phyloP scores from a whole-genome alignment of 2,329 filamentous ascomycete genomes.

The Colletotrichum musicola region DNA sequence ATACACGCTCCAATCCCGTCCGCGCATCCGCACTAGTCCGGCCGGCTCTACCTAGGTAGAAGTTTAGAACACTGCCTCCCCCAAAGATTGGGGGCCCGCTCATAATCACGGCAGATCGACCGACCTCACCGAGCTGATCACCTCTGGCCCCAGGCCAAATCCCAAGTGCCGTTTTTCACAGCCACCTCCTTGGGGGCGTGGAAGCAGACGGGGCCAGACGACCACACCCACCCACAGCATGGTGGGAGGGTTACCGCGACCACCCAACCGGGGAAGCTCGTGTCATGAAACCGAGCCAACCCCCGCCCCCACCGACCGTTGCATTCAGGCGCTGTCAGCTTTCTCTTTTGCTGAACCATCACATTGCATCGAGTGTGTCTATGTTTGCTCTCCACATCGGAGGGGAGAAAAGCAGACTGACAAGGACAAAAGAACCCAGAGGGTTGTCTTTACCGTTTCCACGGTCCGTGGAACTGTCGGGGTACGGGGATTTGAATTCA shows the following conservation, averaged over 20 bases:
- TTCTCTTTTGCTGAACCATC: neutral
- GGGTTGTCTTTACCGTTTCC: neutral
- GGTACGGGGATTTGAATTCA: neutral
- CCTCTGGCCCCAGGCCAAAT: slow-evolving; percentile 7
- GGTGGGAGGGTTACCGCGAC: slow-evolving; percentile 5
- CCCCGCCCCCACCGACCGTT: slow-evolving; percentile 25
- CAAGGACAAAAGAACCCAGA: neutral
- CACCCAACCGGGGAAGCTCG: slow-evolving; percentile 20
- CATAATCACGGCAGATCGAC: slow-evolving; percentile 31
- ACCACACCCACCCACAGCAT: neutral
- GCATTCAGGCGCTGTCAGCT: neutral
- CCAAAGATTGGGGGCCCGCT: neutral
- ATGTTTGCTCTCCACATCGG: slow-evolving; percentile 4
- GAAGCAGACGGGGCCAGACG: neutral
- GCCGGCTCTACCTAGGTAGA: neutral
- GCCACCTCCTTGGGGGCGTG: slow-evolving; percentile 30
- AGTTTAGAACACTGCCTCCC: neutral
- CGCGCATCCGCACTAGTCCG: too few relatives aligned
- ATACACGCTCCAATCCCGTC: too few relatives aligned
- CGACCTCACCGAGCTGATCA: slow-evolving; percentile 16
- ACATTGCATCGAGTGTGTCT: neutral
- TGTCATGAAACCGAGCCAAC: slow-evolving; percentile 29
- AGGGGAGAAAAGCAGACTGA: neutral
- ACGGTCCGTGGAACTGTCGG: slow-evolving; percentile 17
- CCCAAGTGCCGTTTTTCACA: slow-evolving; percentile 15